Evolutionary conservation across 768 basidiomycete genomes (phyloP).

Genomic region (Erythrobasidium yunnanense): DNA sequence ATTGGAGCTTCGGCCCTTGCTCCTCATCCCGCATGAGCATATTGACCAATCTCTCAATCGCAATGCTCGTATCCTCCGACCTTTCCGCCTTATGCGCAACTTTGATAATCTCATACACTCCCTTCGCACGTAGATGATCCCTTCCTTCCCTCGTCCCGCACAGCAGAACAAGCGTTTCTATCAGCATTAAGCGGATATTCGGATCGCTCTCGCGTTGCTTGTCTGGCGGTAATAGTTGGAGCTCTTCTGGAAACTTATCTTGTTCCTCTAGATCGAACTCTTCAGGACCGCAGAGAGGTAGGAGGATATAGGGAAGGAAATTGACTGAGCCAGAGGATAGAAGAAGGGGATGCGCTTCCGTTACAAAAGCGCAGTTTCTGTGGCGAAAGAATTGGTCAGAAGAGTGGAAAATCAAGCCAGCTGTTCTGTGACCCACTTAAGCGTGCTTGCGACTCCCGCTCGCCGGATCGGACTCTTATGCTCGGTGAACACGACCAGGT

Average conservation of each 20-base stretch:
- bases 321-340: slow-evolving; percentile 46
- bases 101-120: slow-evolving; percentile 76
- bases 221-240: slow-evolving; percentile 76
- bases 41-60: slow-evolving; percentile 75
- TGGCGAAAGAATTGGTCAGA: neutral
- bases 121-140: slow-evolving; percentile 63
- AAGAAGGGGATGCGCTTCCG: slow-evolving; percentile 7
- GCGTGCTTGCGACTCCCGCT: slow-evolving; percentile 11
- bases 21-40: slow-evolving; percentile 67
- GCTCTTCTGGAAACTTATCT: slow-evolving; percentile 67
- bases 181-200: slow-evolving; percentile 62
- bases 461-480: slow-evolving; percentile 9
- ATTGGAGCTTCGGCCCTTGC: neutral
- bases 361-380: slow-evolving; percentile 21
- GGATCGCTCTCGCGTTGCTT: slow-evolving; percentile 75
- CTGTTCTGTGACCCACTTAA: neutral
- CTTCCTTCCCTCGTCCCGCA: slow-evolving; percentile 84
- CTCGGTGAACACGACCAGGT: slow-evolving; percentile 16
- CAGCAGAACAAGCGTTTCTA: slow-evolving; percentile 80
- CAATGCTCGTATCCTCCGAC: slow-evolving; percentile 65
- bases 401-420: neutral
- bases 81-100: slow-evolving; percentile 65
- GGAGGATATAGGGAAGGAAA: slow-evolving; percentile 68
- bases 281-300: slow-evolving; percentile 87
- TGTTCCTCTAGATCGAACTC: slow-evolving; percentile 73